phyloP scores from a whole-genome alignment of 352 stramenopile species.

The Phytophthora pseudosyringae region DNA sequence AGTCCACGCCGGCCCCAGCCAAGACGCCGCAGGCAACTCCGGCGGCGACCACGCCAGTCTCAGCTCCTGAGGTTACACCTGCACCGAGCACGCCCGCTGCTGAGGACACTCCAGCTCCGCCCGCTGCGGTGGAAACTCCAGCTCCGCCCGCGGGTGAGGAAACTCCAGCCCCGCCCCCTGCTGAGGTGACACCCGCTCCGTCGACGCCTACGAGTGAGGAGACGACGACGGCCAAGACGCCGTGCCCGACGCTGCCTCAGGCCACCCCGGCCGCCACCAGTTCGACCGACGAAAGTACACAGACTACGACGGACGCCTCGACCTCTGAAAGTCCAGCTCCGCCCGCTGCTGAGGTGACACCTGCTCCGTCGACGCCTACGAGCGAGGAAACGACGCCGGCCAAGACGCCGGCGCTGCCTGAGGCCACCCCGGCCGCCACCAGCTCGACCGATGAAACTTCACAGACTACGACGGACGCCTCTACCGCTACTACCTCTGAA shows the following conservation, averaged over 20 bases:
- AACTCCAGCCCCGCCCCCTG: neutral
- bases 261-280: constrained; percentile 15
- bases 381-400: constrained; percentile 14
- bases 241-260: constrained; percentile 20
- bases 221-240: constrained; percentile 19
- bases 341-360: neutral
- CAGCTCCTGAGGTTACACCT: constrained; percentile 6
- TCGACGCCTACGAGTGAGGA: constrained; percentile 12
- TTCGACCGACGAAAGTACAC: constrained; percentile 16
- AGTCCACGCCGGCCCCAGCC: constrained; percentile 17
- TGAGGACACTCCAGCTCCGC: constrained; percentile 5
- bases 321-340: constrained; percentile 1
- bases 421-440: constrained; percentile 20
- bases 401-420: constrained; percentile 25
- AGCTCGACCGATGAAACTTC: constrained; percentile 15
- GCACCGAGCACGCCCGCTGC: neutral
- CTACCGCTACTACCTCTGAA: neutral
- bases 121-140: neutral
- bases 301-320: constrained; percentile 9
- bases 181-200: constrained; percentile 1
- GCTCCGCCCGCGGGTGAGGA: constrained; percentile 5
- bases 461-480: constrained; percentile 9
- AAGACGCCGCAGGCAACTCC: constrained; percentile 20
- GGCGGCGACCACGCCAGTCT: constrained; percentile 2
- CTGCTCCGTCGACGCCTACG: constrained; percentile 3